phyloP scores from a whole-genome alignment of 169 alveolate genomes.

The Besnoitia besnoiti region DNA sequence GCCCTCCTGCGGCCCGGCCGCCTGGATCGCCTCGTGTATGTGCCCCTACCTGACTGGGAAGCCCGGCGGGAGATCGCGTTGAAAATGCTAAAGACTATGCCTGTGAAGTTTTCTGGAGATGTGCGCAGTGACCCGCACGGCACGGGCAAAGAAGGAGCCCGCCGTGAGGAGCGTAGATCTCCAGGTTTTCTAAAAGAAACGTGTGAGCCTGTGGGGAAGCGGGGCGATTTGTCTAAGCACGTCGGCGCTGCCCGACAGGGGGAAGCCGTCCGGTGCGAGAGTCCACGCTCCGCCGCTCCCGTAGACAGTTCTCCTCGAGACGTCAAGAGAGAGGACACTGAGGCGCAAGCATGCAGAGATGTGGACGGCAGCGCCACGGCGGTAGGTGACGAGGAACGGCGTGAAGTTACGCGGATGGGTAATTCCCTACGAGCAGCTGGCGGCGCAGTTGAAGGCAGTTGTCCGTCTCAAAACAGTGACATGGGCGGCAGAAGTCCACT shows the following conservation, averaged over 20 bases:
- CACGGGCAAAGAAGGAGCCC: background rate
- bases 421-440: background rate
- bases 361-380: background rate
- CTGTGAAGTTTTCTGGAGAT: background rate
- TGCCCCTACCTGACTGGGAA: conserved; percentile 96
- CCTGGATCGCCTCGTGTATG: conserved; percentile 97
- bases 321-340: background rate
- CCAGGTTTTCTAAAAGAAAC: no score
- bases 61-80: conserved; percentile 93
- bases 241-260: background rate
- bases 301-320: background rate
- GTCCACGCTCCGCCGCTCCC: background rate
- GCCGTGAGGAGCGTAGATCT: no score
- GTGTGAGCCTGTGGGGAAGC: no score
- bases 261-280: background rate
- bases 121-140: background rate
- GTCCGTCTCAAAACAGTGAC: no score
- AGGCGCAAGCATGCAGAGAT: background rate
- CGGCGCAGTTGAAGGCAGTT: background rate
- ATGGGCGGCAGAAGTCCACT: no score
- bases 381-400: background rate
- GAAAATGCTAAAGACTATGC: conserved; percentile 70
- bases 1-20: conserved; percentile 98
- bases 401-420: background rate
- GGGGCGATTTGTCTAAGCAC: no score